phyloP scores from a whole-genome alignment of 1,139 yeast species.

The Kodamaea derodonti region DNA sequence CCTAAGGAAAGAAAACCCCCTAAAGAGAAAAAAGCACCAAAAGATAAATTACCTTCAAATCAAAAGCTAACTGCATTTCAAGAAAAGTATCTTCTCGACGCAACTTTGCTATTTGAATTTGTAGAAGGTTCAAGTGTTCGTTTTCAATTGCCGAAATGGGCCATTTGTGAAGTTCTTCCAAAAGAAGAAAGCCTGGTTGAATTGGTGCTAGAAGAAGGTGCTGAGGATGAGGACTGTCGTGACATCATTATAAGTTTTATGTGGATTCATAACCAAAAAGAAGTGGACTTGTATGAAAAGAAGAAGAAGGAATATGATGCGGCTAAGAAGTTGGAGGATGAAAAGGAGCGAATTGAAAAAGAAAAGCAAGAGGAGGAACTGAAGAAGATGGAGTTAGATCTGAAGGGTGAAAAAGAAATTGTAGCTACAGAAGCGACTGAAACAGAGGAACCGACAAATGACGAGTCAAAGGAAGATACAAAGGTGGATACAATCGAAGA shows the following conservation, averaged over 20 bases:
- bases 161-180: conserved; percentile 59
- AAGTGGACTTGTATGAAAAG: conserved; percentile 46
- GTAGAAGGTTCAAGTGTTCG: conserved; percentile 75
- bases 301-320: conserved; percentile 25
- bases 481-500: not conserved
- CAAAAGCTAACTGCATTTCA: conserved; percentile 71
- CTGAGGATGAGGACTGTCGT: conserved; percentile 26
- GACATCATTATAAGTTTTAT: conserved; percentile 66
- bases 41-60: conserved; percentile 31
- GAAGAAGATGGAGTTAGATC: conserved; percentile 3
- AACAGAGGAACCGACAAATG: conserved; percentile 13
- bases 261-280: conserved; percentile 53
- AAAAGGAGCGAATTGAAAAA: conserved; percentile 5
- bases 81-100: conserved; percentile 61
- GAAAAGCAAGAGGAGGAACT: conserved; percentile 2
- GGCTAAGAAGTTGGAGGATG: conserved; percentile 7
- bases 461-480: not conserved
- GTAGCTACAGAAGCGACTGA: conserved; percentile 17
- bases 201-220: conserved; percentile 10
- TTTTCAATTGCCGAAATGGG: conserved; percentile 68
- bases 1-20: conserved; percentile 20
- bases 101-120: conserved; percentile 81
- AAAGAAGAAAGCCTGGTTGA: conserved; percentile 16
- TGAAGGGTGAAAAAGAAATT: conserved; percentile 7
- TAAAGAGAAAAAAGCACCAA: conserved; percentile 19